Percentiles rank a stretch among this genome's conserved stretches.
Conservation (phyloP, 73 alveolate genomes). For the Uronychia setigera region DNA sequence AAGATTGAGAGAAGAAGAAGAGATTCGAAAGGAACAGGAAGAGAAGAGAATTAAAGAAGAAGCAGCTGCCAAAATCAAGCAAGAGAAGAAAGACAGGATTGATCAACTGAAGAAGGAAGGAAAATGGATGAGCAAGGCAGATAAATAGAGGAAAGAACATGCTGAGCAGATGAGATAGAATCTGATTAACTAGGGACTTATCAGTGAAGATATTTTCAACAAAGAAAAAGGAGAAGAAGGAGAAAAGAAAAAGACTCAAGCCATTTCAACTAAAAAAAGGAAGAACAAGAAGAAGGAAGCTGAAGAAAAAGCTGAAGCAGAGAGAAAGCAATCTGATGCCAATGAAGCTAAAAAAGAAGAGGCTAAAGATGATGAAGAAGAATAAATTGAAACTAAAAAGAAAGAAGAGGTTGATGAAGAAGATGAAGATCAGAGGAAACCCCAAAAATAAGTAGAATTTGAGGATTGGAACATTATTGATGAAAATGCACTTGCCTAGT, state of each 20-base stretch:
- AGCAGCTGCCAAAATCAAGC: constrained; percentile 41
- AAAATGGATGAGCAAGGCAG: constrained; percentile 59
- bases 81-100: constrained; percentile 33
- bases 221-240: constrained; percentile 51
- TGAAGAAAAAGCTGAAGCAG: constrained; percentile 19
- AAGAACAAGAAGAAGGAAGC: constrained; percentile 62
- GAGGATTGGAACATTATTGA: constrained; percentile 59
- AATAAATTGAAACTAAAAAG: constrained; percentile 43
- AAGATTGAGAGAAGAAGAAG: constrained; percentile 33
- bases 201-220: constrained; percentile 12
- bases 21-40: constrained; percentile 33
- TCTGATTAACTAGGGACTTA: constrained; percentile 45
- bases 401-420: constrained; percentile 70
- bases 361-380: constrained; percentile 66
- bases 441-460: constrained; percentile 68
- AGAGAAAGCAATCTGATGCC: constrained; percentile 31
- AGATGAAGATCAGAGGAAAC: constrained; percentile 61
- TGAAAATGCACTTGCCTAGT: constrained; percentile 15
- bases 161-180: constrained; percentile 54
- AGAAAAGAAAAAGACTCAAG: constrained; percentile 46
- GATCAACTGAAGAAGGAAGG: constrained; percentile 37
- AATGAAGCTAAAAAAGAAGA: constrained; percentile 72
- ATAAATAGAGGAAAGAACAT: constrained; percentile 53
- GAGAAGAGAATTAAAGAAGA: constrained; percentile 61
- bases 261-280: constrained; percentile 34